Conservation (phyloP, 129 eudicot species). For the Oenanthe sinensis region DNA sequence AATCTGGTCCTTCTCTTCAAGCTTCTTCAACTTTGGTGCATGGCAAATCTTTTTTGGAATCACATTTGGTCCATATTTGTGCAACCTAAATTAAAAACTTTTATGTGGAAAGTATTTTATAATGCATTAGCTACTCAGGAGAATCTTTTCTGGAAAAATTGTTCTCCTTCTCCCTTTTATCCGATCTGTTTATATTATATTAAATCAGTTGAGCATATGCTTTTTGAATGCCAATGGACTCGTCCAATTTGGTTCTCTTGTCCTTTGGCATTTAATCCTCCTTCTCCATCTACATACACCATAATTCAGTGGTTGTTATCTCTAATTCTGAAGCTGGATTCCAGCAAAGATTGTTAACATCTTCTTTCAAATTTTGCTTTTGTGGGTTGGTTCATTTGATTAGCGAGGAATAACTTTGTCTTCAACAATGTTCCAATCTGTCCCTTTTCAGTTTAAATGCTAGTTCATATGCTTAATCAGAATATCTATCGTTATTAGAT, state of each 20-base stretch:
- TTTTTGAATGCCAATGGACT: neutral
- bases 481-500: neutral
- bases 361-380: neutral
- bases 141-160: neutral
- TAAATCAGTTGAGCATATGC: neutral
- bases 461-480: neutral
- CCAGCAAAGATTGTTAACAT: neutral
- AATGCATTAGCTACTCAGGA: neutral
- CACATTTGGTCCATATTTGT: neutral
- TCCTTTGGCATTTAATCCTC: neutral
- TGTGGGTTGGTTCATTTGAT: neutral
- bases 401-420: neutral
- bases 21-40: neutral
- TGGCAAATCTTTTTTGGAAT: neutral
- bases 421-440: neutral
- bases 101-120: neutral
- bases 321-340: neutral
- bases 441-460: no score
- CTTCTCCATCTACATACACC: neutral
- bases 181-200: neutral
- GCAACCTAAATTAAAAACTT: neutral
- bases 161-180: neutral
- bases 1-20: neutral
- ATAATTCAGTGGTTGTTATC: neutral
- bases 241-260: neutral